Percentiles rank a stretch among this genome's conserved stretches.
Evolutionary conservation across 352 stramenopile genomes (phyloP).

Genomic region (Phytopythium boreale): DNA sequence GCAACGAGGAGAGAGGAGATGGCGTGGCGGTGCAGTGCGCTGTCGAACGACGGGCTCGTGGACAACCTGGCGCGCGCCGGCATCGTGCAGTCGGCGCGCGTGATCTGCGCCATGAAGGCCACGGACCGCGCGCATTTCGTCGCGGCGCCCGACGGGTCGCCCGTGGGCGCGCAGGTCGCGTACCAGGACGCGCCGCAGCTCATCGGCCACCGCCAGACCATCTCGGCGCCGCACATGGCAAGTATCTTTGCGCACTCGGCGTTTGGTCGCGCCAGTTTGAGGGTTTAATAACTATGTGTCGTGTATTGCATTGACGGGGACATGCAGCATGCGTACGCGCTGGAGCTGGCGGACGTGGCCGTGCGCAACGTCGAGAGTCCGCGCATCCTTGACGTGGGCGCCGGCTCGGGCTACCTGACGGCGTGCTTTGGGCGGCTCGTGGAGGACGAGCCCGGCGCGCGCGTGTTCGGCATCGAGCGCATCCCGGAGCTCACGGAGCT

Average conservation of each 20-base stretch:
- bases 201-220: slow-evolving; percentile 85
- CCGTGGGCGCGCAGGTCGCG: slow-evolving; percentile 31
- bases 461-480: slow-evolving; percentile 92
- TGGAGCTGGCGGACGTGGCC: slow-evolving; percentile 74
- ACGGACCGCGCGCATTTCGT: slow-evolving; percentile 77
- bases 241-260: background rate
- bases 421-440: slow-evolving; percentile 90
- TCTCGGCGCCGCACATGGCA: slow-evolving; percentile 90
- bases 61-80: slow-evolving; percentile 64
- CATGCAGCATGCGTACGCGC: slow-evolving; percentile 63
- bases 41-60: slow-evolving; percentile 63
- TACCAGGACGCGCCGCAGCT: slow-evolving; percentile 83
- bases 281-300: background rate
- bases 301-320: background rate
- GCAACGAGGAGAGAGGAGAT: slow-evolving; percentile 16
- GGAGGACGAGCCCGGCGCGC: slow-evolving; percentile 9
- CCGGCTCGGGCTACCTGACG: slow-evolving; percentile 94
- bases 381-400: slow-evolving; percentile 93
- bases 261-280: background rate
- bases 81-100: slow-evolving; percentile 62
- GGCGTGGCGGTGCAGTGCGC: slow-evolving; percentile 72
- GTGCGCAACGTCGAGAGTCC: slow-evolving; percentile 33
- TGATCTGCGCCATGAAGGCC: slow-evolving; percentile 69
- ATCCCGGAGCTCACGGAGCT: slow-evolving; percentile 84
- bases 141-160: slow-evolving; percentile 2